Evolutionary conservation across 306 rosid genomes (phyloP).

Genomic region (Echinosophora koreensis): DNA sequence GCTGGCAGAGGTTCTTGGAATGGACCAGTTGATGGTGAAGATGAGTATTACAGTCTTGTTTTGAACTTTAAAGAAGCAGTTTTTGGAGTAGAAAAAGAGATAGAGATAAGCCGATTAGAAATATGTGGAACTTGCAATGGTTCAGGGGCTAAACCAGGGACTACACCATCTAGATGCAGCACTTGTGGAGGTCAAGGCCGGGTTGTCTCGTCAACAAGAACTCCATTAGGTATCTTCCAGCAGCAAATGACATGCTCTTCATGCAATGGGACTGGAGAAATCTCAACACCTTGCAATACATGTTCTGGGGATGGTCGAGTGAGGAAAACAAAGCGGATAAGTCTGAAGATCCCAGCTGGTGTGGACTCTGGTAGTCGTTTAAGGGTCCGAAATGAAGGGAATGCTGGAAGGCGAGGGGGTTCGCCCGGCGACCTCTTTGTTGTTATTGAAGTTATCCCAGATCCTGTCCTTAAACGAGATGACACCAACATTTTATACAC

Average conservation of each 20-base stretch:
- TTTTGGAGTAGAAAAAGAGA: constrained; percentile 92
- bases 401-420: constrained; percentile 87
- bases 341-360: constrained; percentile 94
- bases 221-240: constrained; percentile 95
- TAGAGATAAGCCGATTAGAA: constrained; percentile 88
- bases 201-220: constrained; percentile 85
- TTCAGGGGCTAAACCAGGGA: constrained; percentile 94
- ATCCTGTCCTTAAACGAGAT: constrained; percentile 86
- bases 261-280: constrained; percentile 86
- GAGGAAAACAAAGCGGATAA: constrained; percentile 86
- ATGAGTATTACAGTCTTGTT: constrained; percentile 81
- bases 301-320: constrained; percentile 96
- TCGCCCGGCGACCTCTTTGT: constrained; percentile 91
- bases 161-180: constrained; percentile 76
- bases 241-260: constrained; percentile 92
- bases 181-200: constrained; percentile 98
- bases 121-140: constrained; percentile 91
- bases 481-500: constrained; percentile 88
- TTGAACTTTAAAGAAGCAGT: constrained; percentile 92
- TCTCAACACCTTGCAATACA: constrained; percentile 84
- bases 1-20: constrained; percentile 57
- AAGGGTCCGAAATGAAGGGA: constrained; percentile 93
- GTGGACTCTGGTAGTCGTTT: constrained; percentile 94
- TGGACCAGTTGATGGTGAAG: constrained; percentile 57
- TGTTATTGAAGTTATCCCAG: constrained; percentile 82